These are phyloP conservation scores for Lodderomyces beijingensis DNA, from an alignment of 1,139 yeast species.

Conservation along the genomic window DNA sequence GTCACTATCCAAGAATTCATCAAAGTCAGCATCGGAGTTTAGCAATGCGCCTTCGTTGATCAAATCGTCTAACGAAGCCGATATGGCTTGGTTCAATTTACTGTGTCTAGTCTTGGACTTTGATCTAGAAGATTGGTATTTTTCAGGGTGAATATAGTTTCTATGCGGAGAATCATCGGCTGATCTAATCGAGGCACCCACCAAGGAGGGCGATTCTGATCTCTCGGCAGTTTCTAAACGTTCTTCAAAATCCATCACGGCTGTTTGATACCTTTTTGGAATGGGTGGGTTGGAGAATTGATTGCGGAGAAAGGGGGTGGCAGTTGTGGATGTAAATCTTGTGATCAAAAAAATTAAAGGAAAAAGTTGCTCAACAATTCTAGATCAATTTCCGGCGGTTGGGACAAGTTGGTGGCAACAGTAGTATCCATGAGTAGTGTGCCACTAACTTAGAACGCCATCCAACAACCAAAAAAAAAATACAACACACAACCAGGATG, in stretches of 20 bases:
- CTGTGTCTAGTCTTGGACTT: constrained; percentile 4
- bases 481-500: no score
- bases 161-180: constrained; percentile 47
- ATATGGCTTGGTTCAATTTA: constrained; percentile 21
- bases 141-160: constrained; percentile 47
- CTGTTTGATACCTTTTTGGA: not conserved
- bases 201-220: constrained; percentile 50
- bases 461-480: no score
- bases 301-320: no score
- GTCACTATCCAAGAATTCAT: constrained; percentile 44
- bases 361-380: no score
- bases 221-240: constrained; percentile 51
- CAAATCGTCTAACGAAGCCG: constrained; percentile 53
- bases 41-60: constrained; percentile 58
- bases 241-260: constrained; percentile 49
- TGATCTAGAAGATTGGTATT: constrained; percentile 20
- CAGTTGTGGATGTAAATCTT: constrained; percentile 1
- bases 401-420: no score
- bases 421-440: no score
- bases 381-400: constrained; percentile 1
- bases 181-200: constrained; percentile 52
- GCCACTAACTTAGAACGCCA: no score
- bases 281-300: no score
- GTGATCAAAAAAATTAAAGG: no score
- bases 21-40: constrained; percentile 55